Evolutionary conservation across 208 protist species (phyloP).

Genomic region (Trypanosoma melophagium): DNA sequence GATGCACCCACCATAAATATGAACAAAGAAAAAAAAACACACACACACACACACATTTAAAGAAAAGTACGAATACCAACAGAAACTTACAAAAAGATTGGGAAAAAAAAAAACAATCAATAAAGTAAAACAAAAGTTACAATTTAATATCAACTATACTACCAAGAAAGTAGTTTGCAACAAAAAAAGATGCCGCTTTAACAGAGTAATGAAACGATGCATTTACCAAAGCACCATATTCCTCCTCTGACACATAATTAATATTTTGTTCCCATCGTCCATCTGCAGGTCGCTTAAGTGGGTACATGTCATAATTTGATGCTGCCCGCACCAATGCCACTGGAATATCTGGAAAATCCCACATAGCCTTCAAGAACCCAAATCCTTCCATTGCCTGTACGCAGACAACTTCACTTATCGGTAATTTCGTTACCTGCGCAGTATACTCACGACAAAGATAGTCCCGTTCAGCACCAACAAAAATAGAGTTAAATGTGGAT

Average conservation of each 20-base stretch:
- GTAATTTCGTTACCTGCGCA: conserved; percentile 30
- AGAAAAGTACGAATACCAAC: conserved; percentile 6
- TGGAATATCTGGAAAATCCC: conserved; percentile 26
- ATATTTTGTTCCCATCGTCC: conserved; percentile 46
- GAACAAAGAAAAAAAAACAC: not conserved
- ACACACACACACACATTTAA: conserved; percentile 1
- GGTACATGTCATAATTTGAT: conserved; percentile 60
- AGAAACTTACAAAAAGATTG: not conserved
- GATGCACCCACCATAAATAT: too few relatives aligned
- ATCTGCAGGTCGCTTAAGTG: conserved; percentile 22
- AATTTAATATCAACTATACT: conserved; percentile 8
- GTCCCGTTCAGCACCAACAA: conserved; percentile 50
- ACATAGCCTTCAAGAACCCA: conserved; percentile 42
- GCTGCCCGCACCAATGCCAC: conserved; percentile 55
- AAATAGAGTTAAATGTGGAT: conserved; percentile 49
- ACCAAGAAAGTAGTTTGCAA: conserved; percentile 67
- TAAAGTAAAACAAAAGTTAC: not conserved
- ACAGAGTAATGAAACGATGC: conserved; percentile 56
- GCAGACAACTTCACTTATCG: conserved; percentile 45
- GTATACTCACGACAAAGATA: conserved; percentile 67
- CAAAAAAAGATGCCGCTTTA: conserved; percentile 45
- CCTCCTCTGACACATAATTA: conserved; percentile 35
- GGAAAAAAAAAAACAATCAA: not conserved
- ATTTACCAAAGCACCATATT: conserved; percentile 40
- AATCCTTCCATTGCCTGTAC: conserved; percentile 65